Evolutionary conservation across 164 flowering plant species (phyloP).

Genomic region (Vitis cinerea): DNA sequence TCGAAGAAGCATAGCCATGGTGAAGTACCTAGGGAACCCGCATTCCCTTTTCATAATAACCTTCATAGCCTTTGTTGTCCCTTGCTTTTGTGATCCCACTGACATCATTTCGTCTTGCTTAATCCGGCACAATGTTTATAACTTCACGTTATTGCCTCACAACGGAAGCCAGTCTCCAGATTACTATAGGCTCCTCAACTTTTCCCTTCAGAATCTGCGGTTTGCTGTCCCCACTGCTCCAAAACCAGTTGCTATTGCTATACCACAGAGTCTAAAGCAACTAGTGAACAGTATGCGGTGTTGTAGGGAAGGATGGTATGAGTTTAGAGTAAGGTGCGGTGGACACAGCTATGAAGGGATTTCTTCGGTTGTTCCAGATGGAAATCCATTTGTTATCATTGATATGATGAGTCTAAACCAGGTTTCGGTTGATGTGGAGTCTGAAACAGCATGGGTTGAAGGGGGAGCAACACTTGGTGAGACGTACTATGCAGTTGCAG

Average conservation of each 20-base stretch:
- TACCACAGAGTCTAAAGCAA: conserved; percentile 36
- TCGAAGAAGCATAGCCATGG: no score
- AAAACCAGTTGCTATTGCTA: conserved; percentile 40
- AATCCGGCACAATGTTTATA: no score
- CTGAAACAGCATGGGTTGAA: conserved; percentile 48
- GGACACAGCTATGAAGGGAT: conserved; percentile 63
- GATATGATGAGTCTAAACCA: conserved; percentile 44
- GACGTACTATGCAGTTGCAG: conserved; percentile 39
- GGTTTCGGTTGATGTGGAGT: conserved; percentile 32
- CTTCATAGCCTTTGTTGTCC: no score
- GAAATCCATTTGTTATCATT: conserved; percentile 37
- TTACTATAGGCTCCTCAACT: conserved; percentile 30
- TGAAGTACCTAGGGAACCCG: no score
- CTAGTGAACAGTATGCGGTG: conserved; percentile 25
- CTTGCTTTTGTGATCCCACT: no score
- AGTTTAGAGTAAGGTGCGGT: conserved; percentile 45
- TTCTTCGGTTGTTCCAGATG: conserved; percentile 27
- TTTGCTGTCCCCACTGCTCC: conserved; percentile 19
- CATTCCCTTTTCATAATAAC: no score
- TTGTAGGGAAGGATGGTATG: conserved; percentile 17
- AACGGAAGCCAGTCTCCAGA: no score
- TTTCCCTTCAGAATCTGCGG: conserved; percentile 47
- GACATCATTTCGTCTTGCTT: no score
- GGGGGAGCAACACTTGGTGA: conserved; percentile 63
- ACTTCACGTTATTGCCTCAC: not conserved